These are phyloP conservation scores for Beauveria sp. DNA, from an alignment of 2,329 filamentous ascomycete genomes.

Conservation along the genomic window DNA sequence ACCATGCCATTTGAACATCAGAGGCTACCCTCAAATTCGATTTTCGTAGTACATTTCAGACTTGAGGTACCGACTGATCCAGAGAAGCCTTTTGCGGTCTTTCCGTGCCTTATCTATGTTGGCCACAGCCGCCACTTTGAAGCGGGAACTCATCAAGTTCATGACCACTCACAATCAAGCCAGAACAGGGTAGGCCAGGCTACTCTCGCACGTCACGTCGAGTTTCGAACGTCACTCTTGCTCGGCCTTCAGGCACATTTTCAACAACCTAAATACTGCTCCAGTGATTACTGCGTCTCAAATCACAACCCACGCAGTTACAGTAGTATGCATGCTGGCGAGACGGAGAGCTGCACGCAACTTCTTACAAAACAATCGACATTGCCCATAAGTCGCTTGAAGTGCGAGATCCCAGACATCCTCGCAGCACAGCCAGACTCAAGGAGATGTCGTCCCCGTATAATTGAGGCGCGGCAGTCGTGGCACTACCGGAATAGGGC, in stretches of 20 bases:
- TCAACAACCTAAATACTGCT: background rate
- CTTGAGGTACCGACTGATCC: too few relatives aligned
- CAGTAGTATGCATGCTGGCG: background rate
- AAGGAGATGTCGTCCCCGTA: background rate
- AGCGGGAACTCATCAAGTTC: too few relatives aligned
- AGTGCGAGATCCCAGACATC: conserved; percentile 1
- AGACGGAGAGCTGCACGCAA: background rate
- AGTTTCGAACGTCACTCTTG: background rate
- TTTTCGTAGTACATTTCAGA: too few relatives aligned
- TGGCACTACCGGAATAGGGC: background rate
- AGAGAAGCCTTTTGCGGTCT: too few relatives aligned
- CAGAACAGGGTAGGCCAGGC: too few relatives aligned
- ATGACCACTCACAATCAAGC: too few relatives aligned
- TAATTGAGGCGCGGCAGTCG: background rate
- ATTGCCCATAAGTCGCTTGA: background rate
- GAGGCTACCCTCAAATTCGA: too few relatives aligned
- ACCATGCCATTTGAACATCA: too few relatives aligned
- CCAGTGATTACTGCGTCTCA: background rate
- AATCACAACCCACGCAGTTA: background rate
- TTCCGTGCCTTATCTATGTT: too few relatives aligned
- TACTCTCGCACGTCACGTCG: background rate
- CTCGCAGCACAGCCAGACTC: background rate
- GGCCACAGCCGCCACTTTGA: too few relatives aligned
- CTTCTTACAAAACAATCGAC: background rate
- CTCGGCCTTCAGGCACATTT: background rate